Base-by-base conservation (phyloP, 257 asterid genomes). In the Voacanga thouarsii region DNA sequence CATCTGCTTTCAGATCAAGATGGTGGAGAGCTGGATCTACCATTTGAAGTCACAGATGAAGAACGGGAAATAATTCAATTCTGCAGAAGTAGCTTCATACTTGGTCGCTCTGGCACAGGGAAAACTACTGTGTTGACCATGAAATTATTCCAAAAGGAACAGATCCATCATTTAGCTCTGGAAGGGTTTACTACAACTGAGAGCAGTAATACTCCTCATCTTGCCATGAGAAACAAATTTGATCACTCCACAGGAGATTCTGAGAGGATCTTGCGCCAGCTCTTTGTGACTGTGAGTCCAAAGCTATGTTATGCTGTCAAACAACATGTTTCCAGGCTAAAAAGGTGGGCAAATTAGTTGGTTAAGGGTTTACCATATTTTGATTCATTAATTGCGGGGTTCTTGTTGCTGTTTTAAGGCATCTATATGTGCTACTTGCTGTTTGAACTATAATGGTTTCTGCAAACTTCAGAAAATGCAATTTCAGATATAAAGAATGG, bases 101-200 rank as follows among this genome's bases (percentile, higher is more conserved):
- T 90, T 18, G 97, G 97, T 9, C 81, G 97, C 72, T 90, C 96
- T 7, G 96, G 96, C 56, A 90, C 97, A 1, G 94, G 95, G 14
- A 92, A 90, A 83, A 90, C 97, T 0, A 90, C 93, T 41, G 82
- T 92, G 15, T 81, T 92, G 86, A 87, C 93, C 19, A 84, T 85
- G 92, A 92, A 90, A 78, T 63, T 92, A 50, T 85, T 74, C 72
- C 88, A 81, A 6, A 90, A 78, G 75, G 84, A 87, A 65, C 92
- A 92, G 75, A 90, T 78, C 45, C 86, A 79, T 23, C 75, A 60
- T 76, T 59, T 87, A 26, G 88, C 91, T 71, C 45, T 85, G 15
- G 86, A 75, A 33, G 88, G 86, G 53, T 74, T 77, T 76, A 47
- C 44, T 16, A 33, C 49, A 37, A 77, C 26, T 28, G 75, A 75